These are phyloP conservation scores for Claviceps sp. DNA, from an alignment of 2,329 filamentous ascomycete species.

Conservation along the genomic window DNA sequence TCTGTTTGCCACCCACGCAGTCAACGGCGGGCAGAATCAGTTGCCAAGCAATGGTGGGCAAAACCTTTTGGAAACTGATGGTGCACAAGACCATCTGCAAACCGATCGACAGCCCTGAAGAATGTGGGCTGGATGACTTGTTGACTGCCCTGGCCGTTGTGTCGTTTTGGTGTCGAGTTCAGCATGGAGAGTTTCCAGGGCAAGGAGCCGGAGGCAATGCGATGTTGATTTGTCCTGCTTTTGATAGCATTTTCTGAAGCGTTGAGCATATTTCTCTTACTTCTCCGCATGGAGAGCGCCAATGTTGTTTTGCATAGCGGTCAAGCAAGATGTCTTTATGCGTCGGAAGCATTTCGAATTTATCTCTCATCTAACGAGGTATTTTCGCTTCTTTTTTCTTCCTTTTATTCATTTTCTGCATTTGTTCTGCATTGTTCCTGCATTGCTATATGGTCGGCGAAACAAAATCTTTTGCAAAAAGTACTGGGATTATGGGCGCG, in stretches of 20 bases:
- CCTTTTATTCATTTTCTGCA: neutral
- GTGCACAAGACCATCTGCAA: neutral
- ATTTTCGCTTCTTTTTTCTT: neutral
- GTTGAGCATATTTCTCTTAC: too few species aligned
- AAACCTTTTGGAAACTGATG: neutral
- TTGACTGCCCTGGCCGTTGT: neutral
- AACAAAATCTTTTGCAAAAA: neutral
- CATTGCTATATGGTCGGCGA: too few species aligned
- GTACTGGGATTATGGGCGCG: neutral
- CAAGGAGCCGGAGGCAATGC: too few species aligned
- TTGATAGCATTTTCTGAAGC: too few species aligned
- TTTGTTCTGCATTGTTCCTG: neutral
- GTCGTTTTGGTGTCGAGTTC: neutral
- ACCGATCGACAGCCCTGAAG: neutral
- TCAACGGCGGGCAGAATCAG: conserved; percentile 10
- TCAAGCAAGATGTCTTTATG: neutral
- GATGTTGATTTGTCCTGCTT: too few species aligned
- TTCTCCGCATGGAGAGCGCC: neutral
- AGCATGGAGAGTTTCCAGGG: too few species aligned
- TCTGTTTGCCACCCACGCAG: conserved; percentile 32
- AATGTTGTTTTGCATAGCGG: neutral
- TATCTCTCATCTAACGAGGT: too few species aligned
- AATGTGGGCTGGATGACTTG: neutral
- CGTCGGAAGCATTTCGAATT: too few species aligned
- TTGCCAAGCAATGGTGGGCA: neutral